Base-by-base conservation (phyloP, 371 early-diverging fungal genomes). In the Mortierella sp. region DNA sequence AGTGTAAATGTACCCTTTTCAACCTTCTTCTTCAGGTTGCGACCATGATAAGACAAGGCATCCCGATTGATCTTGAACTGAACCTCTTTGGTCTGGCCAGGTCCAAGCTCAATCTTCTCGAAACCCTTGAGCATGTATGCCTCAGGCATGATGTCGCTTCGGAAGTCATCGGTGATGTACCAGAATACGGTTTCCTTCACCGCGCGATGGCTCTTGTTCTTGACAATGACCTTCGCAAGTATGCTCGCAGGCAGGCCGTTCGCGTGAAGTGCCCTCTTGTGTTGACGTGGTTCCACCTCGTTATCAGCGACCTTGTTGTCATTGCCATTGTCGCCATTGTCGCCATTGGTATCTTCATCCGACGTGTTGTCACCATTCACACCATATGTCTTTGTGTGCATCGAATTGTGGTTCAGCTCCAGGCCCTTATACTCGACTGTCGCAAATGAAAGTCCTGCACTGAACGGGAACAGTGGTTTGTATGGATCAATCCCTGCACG, bases 391-490 rank as follows among this genome's bases (percentile, higher is more conserved):
- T 37, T 49, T 5, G 57, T 46, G 49, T 56, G 41, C 22, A 80
- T 3, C 12, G 25, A 25, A 2, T 8, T 9, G 22, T 45, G 47
- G 14, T 57, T 83, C 60, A 79, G 69, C 24, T 63, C 72, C 41
- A 85, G 40, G 10, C 77, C 69, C 9, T 78, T 65, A 68, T 90
- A 90, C 7, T 62, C 55, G 46, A 91, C 79, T 0, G 70, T 61
- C 1, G 86, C 82, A 53, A 90, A 90, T 2, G 88, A 86, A 9
- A 91, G 54, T 19, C 91, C 91, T 31, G 80, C 81, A 3, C 90
- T 86, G 62, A 91, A 91, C 13, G 83, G 71, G 60, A 81, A 91
- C 41, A 85, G 78, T 17, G 88, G 88, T 22, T 80, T 78, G 51
- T 63, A 64, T 0, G 63, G 60, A 54, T 71, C 76, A 6, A 67